Percentiles rank a stretch among this genome's conserved stretches.
These are phyloP conservation scores for Teratosphaeria destructans DNA, from an alignment of 2,329 filamentous ascomycete genomes.

Conservation along the genomic window DNA sequence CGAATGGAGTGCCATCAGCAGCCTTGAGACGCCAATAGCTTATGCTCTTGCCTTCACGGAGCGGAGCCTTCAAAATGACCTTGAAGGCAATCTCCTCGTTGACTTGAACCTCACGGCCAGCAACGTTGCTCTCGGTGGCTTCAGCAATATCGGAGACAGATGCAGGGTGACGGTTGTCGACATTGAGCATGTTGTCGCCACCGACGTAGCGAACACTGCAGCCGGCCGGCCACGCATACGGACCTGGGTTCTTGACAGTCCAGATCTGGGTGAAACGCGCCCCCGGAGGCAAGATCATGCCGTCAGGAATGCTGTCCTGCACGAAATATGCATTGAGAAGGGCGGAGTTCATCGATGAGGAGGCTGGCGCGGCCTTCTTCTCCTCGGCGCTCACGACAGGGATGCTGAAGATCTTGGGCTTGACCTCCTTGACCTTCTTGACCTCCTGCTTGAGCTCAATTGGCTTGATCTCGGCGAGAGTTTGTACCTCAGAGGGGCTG, in stretches of 20 bases:
- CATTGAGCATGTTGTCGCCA: conserved; percentile 91
- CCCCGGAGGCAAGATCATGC: conserved; percentile 59
- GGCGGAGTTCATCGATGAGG: conserved; percentile 15
- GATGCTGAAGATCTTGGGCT: not conserved
- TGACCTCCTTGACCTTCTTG: conserved; percentile 5
- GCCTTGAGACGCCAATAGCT: conserved; percentile 95
- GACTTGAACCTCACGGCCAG: conserved; percentile 56
- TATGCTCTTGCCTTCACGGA: conserved; percentile 66
- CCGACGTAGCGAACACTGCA: conserved; percentile 86
- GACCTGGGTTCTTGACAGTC: conserved; percentile 79
- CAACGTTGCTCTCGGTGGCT: conserved; percentile 73
- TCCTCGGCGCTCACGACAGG: conserved; percentile 9
- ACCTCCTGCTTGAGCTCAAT: conserved; percentile 17
- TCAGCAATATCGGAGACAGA: conserved; percentile 65
- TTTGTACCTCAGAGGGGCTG: conserved; percentile 48
- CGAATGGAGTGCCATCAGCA: conserved; percentile 69
- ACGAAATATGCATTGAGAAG: conserved; percentile 59
- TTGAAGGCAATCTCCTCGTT: conserved; percentile 73
- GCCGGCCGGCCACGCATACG: conserved; percentile 70
- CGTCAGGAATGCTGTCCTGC: conserved; percentile 68
- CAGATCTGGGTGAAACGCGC: conserved; percentile 80
- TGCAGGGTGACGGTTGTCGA: conserved; percentile 70
- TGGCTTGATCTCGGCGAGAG: conserved; percentile 62
- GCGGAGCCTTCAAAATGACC: conserved; percentile 71
- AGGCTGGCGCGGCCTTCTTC: conserved; percentile 8